These are phyloP conservation scores for Camellia japonica DNA, from an alignment of 148 eudicot genomes.

Conservation along the genomic window DNA sequence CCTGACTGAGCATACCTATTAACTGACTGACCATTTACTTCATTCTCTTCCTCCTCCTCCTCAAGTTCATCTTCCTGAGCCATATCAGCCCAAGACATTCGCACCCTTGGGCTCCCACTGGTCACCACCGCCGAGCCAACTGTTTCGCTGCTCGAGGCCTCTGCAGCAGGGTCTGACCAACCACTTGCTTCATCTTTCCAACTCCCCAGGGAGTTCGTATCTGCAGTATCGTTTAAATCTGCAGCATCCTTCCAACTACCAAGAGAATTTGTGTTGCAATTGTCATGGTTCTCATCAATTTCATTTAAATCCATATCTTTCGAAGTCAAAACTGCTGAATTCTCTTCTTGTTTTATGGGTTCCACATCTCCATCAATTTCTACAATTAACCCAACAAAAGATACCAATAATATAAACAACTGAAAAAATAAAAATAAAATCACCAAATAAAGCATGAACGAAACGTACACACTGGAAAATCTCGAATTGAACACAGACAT, in stretches of 20 bases:
- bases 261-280: conserved; percentile 48
- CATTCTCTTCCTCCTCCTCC: conserved; percentile 62
- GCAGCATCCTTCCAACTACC: conserved; percentile 58
- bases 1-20: conserved; percentile 25
- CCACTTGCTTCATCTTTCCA: conserved; percentile 53
- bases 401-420: neutral
- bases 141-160: conserved; percentile 29
- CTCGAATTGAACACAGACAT: neutral
- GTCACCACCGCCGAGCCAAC: conserved; percentile 7
- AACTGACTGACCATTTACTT: conserved; percentile 24
- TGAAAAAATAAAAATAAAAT: neutral
- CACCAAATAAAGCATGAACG: neutral
- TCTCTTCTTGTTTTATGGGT: conserved; percentile 18
- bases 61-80: conserved; percentile 82
- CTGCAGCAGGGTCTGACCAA: conserved; percentile 26
- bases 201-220: conserved; percentile 45
- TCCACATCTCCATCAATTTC: conserved; percentile 25
- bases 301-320: conserved; percentile 19
- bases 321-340: conserved; percentile 16
- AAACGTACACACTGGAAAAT: neutral
- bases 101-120: conserved; percentile 29
- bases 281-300: conserved; percentile 18
- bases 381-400: conserved; percentile 19
- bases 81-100: conserved; percentile 95
- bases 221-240: conserved; percentile 32